Evolutionary conservation across 2,329 filamentous ascomycete species (phyloP).

Genomic region (Aspergillus fijiensis): DNA sequence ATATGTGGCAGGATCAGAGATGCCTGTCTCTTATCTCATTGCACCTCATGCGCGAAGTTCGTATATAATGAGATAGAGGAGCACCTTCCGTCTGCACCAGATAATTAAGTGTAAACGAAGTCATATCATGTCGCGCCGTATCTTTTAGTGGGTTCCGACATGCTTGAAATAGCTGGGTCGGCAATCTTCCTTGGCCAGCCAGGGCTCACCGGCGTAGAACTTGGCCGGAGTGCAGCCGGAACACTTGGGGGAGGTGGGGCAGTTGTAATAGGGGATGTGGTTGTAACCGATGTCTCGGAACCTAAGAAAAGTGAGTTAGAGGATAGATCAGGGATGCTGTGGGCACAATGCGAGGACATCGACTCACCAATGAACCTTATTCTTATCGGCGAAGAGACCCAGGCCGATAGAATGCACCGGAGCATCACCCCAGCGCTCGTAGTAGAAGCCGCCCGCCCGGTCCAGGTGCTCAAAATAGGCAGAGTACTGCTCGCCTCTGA

Average conservation of each 20-base stretch:
- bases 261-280: slow-evolving; percentile 98
- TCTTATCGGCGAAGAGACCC: slow-evolving; percentile 86
- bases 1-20: slow-evolving; percentile 4
- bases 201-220: slow-evolving; percentile 84
- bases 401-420: slow-evolving; percentile 94
- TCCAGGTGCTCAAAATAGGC: slow-evolving; percentile 97
- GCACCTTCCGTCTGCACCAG: not conserved
- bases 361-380: slow-evolving; percentile 85
- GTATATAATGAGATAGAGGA: not conserved
- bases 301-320: slow-evolving; percentile 52
- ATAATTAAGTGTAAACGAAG: not conserved
- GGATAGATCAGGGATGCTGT: not conserved
- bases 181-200: slow-evolving; percentile 87
- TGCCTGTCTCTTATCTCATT: slow-evolving; percentile 7
- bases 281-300: slow-evolving; percentile 99
- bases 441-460: slow-evolving; percentile 93
- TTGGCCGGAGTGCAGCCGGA: slow-evolving; percentile 80
- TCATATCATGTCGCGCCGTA: not conserved
- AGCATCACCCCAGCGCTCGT: slow-evolving; percentile 97
- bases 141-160: slow-evolving; percentile 69
- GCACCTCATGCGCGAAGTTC: not conserved
- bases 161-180: slow-evolving; percentile 97
- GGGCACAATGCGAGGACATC: not conserved
- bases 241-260: slow-evolving; percentile 93
- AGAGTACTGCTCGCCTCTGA: slow-evolving; percentile 84